These are phyloP conservation scores for Penicillium steckii DNA, from an alignment of 495 filamentous ascomycete species.

Conservation along the genomic window DNA sequence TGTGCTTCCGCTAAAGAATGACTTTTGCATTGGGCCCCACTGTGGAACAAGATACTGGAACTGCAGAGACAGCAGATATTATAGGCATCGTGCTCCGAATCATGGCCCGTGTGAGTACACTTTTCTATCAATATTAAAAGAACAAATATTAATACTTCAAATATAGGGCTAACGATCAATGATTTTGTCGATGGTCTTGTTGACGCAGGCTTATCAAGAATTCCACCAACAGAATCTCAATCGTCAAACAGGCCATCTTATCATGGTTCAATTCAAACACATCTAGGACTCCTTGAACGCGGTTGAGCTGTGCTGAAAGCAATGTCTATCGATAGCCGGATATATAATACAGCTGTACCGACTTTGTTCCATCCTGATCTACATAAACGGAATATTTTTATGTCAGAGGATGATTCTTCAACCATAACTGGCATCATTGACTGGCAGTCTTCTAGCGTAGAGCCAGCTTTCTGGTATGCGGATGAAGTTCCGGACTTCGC, in stretches of 20 bases:
- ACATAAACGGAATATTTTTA: conserved; percentile 44
- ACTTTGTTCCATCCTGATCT: conserved; percentile 39
- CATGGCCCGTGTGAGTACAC: conserved; percentile 40
- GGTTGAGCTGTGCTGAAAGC: conserved; percentile 26
- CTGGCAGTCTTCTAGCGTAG: conserved; percentile 40
- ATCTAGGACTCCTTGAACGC: conserved; percentile 31
- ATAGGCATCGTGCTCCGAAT: conserved; percentile 20
- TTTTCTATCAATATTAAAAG: conserved; percentile 1
- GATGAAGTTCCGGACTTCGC: conserved; percentile 23
- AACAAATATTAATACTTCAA: conserved; percentile 1
- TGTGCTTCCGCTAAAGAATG: conserved; percentile 24
- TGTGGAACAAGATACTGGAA: conserved; percentile 40
- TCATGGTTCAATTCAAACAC: conserved; percentile 34
- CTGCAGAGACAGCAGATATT: conserved; percentile 27
- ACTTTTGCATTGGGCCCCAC: conserved; percentile 41
- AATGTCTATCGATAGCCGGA: conserved; percentile 29
- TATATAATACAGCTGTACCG: conserved; percentile 4
- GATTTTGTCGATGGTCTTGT: conserved; percentile 37
- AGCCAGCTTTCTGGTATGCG: conserved; percentile 40
- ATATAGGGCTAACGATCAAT: conserved; percentile 28
- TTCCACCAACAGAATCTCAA: conserved; percentile 23
- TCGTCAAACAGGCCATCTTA: conserved; percentile 14
- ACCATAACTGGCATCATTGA: conserved; percentile 39
- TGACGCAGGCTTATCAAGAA: conserved; percentile 34
- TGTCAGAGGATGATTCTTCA: conserved; percentile 40